Evolutionary conservation across 2,329 filamentous ascomycete species (phyloP).

Genomic region (Aspergillus brunneoviolaceus): DNA sequence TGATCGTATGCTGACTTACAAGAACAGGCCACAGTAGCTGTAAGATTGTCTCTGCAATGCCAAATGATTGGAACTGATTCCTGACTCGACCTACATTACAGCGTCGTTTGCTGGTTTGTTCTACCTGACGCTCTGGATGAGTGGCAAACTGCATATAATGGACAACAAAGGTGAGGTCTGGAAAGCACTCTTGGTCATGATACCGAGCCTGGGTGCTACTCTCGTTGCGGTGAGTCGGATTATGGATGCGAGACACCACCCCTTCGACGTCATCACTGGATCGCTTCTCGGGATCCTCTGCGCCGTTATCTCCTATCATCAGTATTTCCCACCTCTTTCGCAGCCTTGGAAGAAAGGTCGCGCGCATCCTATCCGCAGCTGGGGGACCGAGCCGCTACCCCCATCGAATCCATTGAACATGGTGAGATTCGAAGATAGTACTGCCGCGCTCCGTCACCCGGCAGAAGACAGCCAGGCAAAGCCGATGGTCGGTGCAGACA

Average conservation of each 20-base stretch:
- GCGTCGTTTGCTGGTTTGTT: slow-evolving; percentile 60
- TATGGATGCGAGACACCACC: slow-evolving; percentile 62
- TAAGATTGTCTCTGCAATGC: slow-evolving; percentile 4
- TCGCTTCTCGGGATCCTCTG: slow-evolving; percentile 54
- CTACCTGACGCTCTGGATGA: slow-evolving; percentile 59
- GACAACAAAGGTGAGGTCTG: slow-evolving; percentile 62
- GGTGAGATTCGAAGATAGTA: slow-evolving; percentile 22
- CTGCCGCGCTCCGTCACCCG: slow-evolving; percentile 32
- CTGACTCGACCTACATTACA: slow-evolving; percentile 26
- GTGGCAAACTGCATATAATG: slow-evolving; percentile 60
- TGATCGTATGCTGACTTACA: slow-evolving; percentile 17
- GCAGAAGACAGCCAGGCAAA: slow-evolving; percentile 26
- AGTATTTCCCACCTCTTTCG: slow-evolving; percentile 59
- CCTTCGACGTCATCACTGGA: slow-evolving; percentile 60
- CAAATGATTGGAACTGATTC: background rate
- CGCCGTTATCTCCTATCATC: slow-evolving; percentile 55
- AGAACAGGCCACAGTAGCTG: slow-evolving; percentile 24
- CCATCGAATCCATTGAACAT: slow-evolving; percentile 12
- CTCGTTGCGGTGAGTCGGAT: slow-evolving; percentile 59
- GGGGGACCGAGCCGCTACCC: slow-evolving; percentile 50
- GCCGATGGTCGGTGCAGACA: slow-evolving; percentile 6
- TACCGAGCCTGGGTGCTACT: slow-evolving; percentile 54
- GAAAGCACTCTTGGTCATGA: slow-evolving; percentile 56
- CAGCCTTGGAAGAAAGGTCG: slow-evolving; percentile 59
- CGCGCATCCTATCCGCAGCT: slow-evolving; percentile 58